A percentile compares a stretch with the other conserved stretches of the same genome.
Conservation (phyloP, 148 eudicot species). For the Camellia sinensis region DNA sequence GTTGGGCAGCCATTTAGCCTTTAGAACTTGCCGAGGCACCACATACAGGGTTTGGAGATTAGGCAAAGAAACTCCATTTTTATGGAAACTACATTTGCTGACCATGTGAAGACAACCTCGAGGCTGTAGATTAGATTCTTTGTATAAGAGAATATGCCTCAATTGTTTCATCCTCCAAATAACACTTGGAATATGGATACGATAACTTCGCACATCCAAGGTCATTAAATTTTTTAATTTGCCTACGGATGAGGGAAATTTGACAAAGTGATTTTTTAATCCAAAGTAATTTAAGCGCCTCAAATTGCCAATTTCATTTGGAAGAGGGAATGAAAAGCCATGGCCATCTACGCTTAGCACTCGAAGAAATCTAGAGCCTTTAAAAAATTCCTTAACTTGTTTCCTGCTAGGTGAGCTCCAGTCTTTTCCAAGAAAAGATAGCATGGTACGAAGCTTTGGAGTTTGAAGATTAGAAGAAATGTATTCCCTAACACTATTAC, state of each 20-base stretch:
- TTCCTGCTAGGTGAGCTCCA: background rate
- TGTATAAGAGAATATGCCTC: constrained; percentile 4
- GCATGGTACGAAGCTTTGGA: background rate
- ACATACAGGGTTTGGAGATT: background rate
- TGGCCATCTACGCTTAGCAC: background rate
- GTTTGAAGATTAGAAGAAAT: background rate
- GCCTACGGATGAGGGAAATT: background rate
- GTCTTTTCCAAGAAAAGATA: background rate
- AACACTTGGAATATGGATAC: background rate
- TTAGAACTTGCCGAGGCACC: background rate
- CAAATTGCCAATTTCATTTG: constrained; percentile 14
- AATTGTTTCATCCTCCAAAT: constrained; percentile 9
- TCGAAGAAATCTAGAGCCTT: background rate
- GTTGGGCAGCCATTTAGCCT: background rate
- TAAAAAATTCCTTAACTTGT: background rate
- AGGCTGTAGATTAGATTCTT: too few relatives aligned
- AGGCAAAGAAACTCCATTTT: background rate
- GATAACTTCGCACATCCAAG: background rate
- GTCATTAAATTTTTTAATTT: constrained; percentile 8
- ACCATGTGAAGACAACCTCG: too few relatives aligned
- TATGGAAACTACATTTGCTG: too few relatives aligned
- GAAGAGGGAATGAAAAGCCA: background rate
- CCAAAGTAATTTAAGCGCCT: constrained; percentile 5
- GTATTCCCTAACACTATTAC: too few relatives aligned
- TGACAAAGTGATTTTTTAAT: background rate